A percentile compares a stretch with the other conserved stretches of the same genome.
Conservation (phyloP, 2,329 filamentous ascomycete species). For the Fusarium nodosum region DNA sequence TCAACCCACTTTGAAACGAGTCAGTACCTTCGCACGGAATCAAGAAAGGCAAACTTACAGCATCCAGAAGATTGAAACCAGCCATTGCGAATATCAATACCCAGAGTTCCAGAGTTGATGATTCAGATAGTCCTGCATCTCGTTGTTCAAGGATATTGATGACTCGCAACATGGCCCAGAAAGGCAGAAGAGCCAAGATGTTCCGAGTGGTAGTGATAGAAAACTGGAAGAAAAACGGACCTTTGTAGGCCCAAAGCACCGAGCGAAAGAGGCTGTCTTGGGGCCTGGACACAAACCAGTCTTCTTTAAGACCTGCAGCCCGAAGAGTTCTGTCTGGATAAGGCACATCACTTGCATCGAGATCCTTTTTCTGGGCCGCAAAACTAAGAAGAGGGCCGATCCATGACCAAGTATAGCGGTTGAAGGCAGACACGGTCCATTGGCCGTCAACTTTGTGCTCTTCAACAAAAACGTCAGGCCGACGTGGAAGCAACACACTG, state of each 20-base stretch:
- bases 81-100: slow-evolving; percentile 77
- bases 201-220: slow-evolving; percentile 66
- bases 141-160: slow-evolving; percentile 73
- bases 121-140: slow-evolving; percentile 57
- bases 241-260: slow-evolving; percentile 70
- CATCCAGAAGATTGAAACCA: slow-evolving; percentile 68
- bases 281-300: slow-evolving; percentile 64
- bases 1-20: slow-evolving; percentile 67
- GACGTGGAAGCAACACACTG: slow-evolving; percentile 71
- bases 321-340: slow-evolving; percentile 69
- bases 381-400: slow-evolving; percentile 65
- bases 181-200: slow-evolving; percentile 76
- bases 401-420: slow-evolving; percentile 77
- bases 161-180: slow-evolving; percentile 76
- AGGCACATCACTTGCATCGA: slow-evolving; percentile 74
- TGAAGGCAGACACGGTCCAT: slow-evolving; percentile 71
- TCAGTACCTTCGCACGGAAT: not conserved
- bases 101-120: slow-evolving; percentile 69
- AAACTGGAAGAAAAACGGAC: slow-evolving; percentile 70
- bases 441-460: slow-evolving; percentile 73
- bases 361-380: slow-evolving; percentile 68
- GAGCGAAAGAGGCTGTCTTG: slow-evolving; percentile 70
- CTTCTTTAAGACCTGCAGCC: slow-evolving; percentile 63
- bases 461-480: slow-evolving; percentile 74
- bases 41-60: slow-evolving; percentile 47